Percentiles rank a stretch among this genome's conserved stretches.
Evolutionary conservation across 2,329 filamentous ascomycete species (phyloP).

Genomic region (Pyricularia grisea): DNA sequence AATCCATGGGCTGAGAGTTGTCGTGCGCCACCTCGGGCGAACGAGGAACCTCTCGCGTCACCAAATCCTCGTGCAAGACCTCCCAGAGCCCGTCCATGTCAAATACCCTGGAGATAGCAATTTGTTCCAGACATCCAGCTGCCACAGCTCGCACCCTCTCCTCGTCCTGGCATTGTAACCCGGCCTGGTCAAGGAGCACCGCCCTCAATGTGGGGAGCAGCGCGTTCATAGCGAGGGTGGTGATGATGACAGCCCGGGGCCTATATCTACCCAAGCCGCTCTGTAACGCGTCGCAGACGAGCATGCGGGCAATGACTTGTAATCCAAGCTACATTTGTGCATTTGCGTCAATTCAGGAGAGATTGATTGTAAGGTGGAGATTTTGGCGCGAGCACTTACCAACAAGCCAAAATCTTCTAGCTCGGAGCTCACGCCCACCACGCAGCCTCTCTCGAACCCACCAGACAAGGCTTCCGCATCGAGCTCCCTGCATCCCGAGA

Average conservation of each 20-base stretch:
- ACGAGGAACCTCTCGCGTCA: not conserved
- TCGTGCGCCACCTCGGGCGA: not conserved
- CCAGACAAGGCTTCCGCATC: conserved; percentile 39
- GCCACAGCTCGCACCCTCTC: conserved; percentile 17
- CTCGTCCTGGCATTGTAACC: conserved; percentile 9
- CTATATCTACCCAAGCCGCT: conserved; percentile 2
- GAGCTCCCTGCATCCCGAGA: conserved; percentile 36
- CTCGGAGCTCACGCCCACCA: conserved; percentile 46
- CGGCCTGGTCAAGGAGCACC: conserved; percentile 27
- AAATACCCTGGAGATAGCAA: conserved; percentile 48
- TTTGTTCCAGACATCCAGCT: conserved; percentile 30
- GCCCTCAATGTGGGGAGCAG: conserved; percentile 32
- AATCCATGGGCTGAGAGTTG: not conserved
- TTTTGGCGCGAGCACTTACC: conserved; percentile 22
- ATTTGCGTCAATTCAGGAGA: not conserved
- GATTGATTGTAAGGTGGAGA: no score
- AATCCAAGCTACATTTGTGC: conserved; percentile 30
- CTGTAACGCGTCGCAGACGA: conserved; percentile 18
- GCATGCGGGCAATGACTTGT: conserved; percentile 32
- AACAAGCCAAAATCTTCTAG: conserved; percentile 36
- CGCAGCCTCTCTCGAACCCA: conserved; percentile 38
- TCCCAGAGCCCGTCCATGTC: conserved; percentile 50
- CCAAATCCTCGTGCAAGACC: conserved; percentile 37
- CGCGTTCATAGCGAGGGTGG: conserved; percentile 31
- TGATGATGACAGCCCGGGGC: conserved; percentile 31